Conservation (phyloP, 805 yeast genomes). For the Kuraishia piskuri region DNA sequence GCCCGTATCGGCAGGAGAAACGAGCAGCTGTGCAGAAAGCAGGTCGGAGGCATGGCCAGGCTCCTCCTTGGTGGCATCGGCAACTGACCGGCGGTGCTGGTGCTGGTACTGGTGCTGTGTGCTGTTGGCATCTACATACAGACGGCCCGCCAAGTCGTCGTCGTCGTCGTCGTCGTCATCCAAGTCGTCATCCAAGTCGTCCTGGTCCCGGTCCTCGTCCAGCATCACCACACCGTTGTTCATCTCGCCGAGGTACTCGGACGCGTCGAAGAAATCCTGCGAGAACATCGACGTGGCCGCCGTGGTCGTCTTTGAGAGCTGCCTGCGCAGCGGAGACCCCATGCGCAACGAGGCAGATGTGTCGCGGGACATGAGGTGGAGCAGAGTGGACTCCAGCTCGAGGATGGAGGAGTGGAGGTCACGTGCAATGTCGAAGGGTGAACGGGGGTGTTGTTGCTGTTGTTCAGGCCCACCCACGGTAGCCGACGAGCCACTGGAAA, state of each 20-base stretch:
- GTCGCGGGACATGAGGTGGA: not conserved
- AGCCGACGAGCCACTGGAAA: too few species aligned
- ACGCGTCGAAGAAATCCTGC: conserved; percentile 62
- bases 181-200: conserved; percentile 4
- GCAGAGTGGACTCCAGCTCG: not conserved
- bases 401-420: not conserved
- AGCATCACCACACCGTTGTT: conserved; percentile 50
- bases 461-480: not conserved
- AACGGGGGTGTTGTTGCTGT: not conserved
- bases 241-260: conserved; percentile 43
- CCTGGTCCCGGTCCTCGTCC: conserved; percentile 11
- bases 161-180: conserved; percentile 10
- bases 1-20: not conserved
- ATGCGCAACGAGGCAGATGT: not conserved
- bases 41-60: not conserved
- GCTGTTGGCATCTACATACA: not conserved
- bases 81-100: not conserved
- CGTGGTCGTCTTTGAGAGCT: conserved; percentile 4
- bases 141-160: not conserved
- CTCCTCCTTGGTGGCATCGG: not conserved
- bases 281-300: conserved; percentile 30
- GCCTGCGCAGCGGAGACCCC: not conserved
- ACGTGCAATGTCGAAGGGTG: not conserved
- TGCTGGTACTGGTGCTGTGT: not conserved
- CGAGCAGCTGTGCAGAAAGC: not conserved